phyloP scores from a whole-genome alignment of 2,329 filamentous ascomycete species.

The Colletotrichum gloeosporioides region DNA sequence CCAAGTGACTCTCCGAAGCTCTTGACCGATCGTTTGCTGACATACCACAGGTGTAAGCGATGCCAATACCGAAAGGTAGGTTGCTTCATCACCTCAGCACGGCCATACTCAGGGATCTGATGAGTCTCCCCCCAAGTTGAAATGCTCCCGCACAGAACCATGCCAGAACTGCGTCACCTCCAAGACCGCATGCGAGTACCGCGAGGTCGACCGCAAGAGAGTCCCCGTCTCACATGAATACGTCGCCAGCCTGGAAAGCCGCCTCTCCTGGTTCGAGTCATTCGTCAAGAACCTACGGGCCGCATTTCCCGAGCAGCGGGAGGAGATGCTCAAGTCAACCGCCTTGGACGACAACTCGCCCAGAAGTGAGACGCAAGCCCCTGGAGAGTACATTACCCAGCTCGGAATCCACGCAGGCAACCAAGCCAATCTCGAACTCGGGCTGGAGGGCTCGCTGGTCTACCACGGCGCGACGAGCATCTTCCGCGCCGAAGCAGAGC shows the following conservation, averaged over 20 bases:
- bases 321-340: conserved; percentile 20
- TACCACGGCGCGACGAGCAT: conserved; percentile 31
- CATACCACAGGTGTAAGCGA: conserved; percentile 2
- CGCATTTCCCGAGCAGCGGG: neutral
- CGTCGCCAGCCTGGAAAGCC: conserved; percentile 13
- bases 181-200: conserved; percentile 18
- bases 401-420: neutral
- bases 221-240: conserved; percentile 18
- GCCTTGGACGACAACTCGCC: neutral
- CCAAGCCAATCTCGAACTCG: neutral
- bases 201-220: conserved; percentile 14
- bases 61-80: conserved; percentile 15
- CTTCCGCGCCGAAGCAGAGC: conserved; percentile 21
- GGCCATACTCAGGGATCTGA: neutral
- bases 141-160: conserved; percentile 21
- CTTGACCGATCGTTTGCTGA: accelerated
- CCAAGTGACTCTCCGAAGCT: accelerated
- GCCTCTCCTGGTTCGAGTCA: conserved; percentile 21
- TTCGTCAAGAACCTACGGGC: conserved; percentile 15
- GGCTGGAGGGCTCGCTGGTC: conserved; percentile 19
- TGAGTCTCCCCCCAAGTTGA: neutral
- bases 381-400: neutral
- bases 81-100: too few relatives aligned
- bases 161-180: conserved; percentile 18
- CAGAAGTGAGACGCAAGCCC: neutral